These are phyloP conservation scores for Pisolithus sp. DNA, from an alignment of 768 basidiomycete genomes.

Conservation along the genomic window DNA sequence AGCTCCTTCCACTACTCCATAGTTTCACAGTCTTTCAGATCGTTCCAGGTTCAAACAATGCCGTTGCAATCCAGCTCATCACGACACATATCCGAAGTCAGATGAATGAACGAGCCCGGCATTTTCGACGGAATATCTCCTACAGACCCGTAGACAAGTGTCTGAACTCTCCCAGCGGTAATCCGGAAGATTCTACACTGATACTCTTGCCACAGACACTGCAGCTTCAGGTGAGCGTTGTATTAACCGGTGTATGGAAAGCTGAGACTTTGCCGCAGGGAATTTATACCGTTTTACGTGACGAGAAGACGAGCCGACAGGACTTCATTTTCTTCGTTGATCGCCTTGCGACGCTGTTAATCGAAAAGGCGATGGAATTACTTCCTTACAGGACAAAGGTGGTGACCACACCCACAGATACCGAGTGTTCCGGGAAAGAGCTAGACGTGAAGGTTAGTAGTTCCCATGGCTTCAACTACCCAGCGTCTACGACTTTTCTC, in stretches of 20 bases:
- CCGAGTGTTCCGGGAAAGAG: constrained; percentile 51
- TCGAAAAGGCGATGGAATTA: constrained; percentile 77
- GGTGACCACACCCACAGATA: constrained; percentile 63
- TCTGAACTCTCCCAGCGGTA: constrained; percentile 31
- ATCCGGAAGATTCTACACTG: constrained; percentile 45
- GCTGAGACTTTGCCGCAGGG: constrained; percentile 44
- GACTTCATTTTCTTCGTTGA: constrained; percentile 95
- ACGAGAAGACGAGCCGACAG: constrained; percentile 59
- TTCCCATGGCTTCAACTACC: background rate
- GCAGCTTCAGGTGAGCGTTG: constrained; percentile 61
- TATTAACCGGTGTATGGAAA: background rate
- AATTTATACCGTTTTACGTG: constrained; percentile 82
- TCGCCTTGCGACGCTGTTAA: constrained; percentile 74
- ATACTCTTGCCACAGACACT: constrained; percentile 70
- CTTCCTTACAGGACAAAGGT: constrained; percentile 63
- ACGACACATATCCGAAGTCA: constrained; percentile 84
- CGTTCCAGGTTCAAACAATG: constrained; percentile 89
- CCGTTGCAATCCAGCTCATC: constrained; percentile 89
- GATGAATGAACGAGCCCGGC: constrained; percentile 68
- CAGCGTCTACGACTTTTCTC: constrained; percentile 1
- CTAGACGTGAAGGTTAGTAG: constrained; percentile 50
- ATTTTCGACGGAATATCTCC: constrained; percentile 72
- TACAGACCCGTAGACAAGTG: constrained; percentile 34
- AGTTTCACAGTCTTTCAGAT: constrained; percentile 47
- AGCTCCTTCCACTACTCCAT: background rate